phyloP scores from a whole-genome alignment of 257 asterid species.

The Solanum chmielewskii region DNA sequence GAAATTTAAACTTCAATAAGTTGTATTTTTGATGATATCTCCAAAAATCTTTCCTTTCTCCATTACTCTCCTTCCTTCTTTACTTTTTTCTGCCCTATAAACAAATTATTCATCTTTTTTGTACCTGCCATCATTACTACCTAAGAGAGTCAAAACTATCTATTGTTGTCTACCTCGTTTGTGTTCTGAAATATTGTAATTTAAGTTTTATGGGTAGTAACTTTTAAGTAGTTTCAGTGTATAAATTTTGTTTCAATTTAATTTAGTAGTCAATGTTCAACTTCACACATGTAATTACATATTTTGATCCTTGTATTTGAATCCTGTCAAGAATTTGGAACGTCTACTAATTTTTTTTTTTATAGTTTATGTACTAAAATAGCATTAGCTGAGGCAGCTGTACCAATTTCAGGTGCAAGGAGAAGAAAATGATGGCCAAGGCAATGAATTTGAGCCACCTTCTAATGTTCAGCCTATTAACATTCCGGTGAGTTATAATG shows the following conservation, averaged over 20 bases:
- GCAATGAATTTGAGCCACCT: not conserved
- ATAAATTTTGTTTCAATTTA: not conserved
- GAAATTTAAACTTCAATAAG: not conserved
- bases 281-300: not conserved
- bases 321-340: not conserved
- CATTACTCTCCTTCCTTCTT: not conserved
- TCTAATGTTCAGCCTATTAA: not conserved
- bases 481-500: slow-evolving; percentile 3
- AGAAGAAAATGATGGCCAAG: not conserved
- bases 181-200: not conserved
- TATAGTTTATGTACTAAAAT: not conserved
- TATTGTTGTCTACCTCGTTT: not conserved
- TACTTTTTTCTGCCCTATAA: not conserved
- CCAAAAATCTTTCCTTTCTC: not conserved
- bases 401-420: not conserved
- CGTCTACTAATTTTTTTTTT: not conserved
- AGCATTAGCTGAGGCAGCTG: not conserved
- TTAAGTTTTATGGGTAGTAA: not conserved
- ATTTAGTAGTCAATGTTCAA: not conserved
- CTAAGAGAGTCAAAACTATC: not conserved
- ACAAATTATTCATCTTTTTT: not conserved
- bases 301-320: not conserved
- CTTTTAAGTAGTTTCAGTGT: not conserved
- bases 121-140: not conserved
- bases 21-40: not conserved